Evolutionary conservation across 2,329 filamentous ascomycete species (phyloP).

Genomic region (Nemania bipapillata): DNA sequence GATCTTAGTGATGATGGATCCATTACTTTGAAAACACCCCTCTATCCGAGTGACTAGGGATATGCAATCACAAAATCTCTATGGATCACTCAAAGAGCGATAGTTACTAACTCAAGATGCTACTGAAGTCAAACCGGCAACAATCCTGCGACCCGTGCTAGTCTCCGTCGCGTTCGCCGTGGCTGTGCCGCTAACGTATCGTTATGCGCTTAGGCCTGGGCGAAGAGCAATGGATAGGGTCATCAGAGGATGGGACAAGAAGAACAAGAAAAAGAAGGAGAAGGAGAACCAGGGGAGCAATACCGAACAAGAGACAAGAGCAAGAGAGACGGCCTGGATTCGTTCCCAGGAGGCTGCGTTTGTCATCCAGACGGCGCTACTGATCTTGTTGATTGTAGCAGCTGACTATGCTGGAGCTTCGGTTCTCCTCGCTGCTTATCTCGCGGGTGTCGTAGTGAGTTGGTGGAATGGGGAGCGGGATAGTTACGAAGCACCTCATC

Average conservation of each 20-base stretch:
- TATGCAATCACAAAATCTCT: no score
- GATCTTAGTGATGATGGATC: slow-evolving; percentile 12
- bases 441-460: slow-evolving; percentile 67
- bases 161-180: slow-evolving; percentile 64
- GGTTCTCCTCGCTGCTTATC: slow-evolving; percentile 70
- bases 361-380: slow-evolving; percentile 59
- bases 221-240: slow-evolving; percentile 52
- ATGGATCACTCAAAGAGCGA: neutral
- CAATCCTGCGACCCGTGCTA: slow-evolving; percentile 59
- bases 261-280: neutral
- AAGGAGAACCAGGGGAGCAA: neutral
- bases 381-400: slow-evolving; percentile 62
- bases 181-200: slow-evolving; percentile 59
- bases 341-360: slow-evolving; percentile 54
- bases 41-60: neutral
- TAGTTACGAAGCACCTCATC: neutral
- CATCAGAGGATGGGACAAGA: slow-evolving; percentile 38
- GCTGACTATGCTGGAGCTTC: slow-evolving; percentile 71
- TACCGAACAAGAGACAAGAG: neutral
- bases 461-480: slow-evolving; percentile 65
- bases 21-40: neutral
- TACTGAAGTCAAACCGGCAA: slow-evolving; percentile 46
- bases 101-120: neutral
- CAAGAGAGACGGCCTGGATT: slow-evolving; percentile 44
- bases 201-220: slow-evolving; percentile 57